Evolutionary conservation across 768 basidiomycete species (phyloP), one percentile per base, ranked within the genome.

Genomic region (Chalciporus piperatus): DNA sequence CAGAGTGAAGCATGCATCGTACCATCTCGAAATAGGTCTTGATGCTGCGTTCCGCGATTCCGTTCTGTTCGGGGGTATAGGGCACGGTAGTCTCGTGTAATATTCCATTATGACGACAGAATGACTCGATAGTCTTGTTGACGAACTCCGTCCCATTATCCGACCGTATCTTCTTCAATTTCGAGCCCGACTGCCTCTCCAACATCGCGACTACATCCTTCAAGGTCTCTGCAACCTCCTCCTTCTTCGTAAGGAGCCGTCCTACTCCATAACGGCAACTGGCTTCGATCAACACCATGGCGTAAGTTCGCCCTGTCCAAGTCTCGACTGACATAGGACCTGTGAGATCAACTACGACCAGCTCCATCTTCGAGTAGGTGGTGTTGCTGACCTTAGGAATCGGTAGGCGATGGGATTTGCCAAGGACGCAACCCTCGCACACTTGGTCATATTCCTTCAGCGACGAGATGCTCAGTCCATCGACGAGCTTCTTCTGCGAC

Each of bases 361-460:
- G 33, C 41, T 50, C 62, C 40, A 65, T 57, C 20, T 57, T 46
- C 1, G 47, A 54, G 50, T 65, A 62, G 28, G 41, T 49, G 10
- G 60, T 61, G 51, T 54, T 47, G 28, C 71, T 64, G 46, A 67
- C 58, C 35, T 65, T 57, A 23, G 72, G 74, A 45, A 71, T 70
- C 4, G 66, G 53, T 5, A 45, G 45, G 7, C 63, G 59, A 16
- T 68, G 63, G 9, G 62, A 55, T 48, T 76, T 76, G 1, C 69
- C 70, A 39, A 65, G 52, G 41, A 74, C 60, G 55, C 73, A 76
- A 9, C 62, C 60, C 38, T 66, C 57, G 35, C 73, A 74, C 39
- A 51, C 20, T 3, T 51, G 32, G 27, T 62, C 54, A n/a, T 50
- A 63, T 1, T 56, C 57, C 41, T 33, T 42, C 6, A 56, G 49